Evolutionary conservation across 2,329 filamentous ascomycete genomes (phyloP), one percentile per base, ranked within the genome.

Genomic region (Colletotrichum eremochloae): DNA sequence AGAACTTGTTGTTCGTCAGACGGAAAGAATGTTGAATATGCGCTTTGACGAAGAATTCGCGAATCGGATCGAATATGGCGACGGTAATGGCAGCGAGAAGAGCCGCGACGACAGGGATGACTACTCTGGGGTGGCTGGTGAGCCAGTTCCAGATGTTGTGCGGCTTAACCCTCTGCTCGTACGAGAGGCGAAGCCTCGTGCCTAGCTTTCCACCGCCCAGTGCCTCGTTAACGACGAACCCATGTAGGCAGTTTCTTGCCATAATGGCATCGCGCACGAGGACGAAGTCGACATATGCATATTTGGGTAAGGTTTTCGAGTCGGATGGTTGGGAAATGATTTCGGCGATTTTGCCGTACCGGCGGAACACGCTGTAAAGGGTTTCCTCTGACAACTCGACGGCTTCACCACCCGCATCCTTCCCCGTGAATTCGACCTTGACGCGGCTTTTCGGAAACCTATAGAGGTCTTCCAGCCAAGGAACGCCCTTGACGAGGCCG

Each of bases 381-480:
- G 91, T 90, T 80, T 99, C 96, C 77, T 97, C 94, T 0, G 93
- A 94, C 24, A 98, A 83, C 76, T 97, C 95, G 8, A 92, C 90
- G 0, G 91, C 91, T 67, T 92, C 86, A 1, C 85, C 87, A n/a
- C 93, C 94, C 0, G 94, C 88, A 36, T 88, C 87, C 0, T 90
- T 88, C 5, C 95, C 90, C 9, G 96, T 87, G 75, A 98, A 98
- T 78, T 98, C 96, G 31, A 98, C 91, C 76, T 90, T 93, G 48
- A 99, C 78, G 38, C 93, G 88, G 52, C 86, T 86, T 69, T 91
- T 94, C 0, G 96, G 96, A 63, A 95, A 91, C 8, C 95, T 90
- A 76, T 94, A 93, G 38, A 99, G 84, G 79, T 99, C 96, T 78
- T 98, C 96, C 3, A 98, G 88, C 96, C 96, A 99, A 0, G 96